These are phyloP conservation scores for Vaucheria bursata DNA, from an alignment of 352 stramenopile species.

Conservation along the genomic window DNA sequence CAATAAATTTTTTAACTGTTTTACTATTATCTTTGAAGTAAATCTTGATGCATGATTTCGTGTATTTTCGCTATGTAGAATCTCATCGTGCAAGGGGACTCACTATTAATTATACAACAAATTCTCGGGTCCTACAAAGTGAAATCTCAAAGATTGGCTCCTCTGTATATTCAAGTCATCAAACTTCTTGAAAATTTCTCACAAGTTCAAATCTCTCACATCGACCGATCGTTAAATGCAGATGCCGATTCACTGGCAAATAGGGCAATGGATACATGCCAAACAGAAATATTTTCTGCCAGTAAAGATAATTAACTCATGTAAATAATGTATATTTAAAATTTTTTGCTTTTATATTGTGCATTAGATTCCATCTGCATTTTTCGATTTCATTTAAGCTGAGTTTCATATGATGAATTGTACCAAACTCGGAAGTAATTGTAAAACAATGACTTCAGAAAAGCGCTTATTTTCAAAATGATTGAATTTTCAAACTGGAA, in stretches of 20 bases:
- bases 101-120: background rate
- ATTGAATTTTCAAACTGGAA: too few relatives aligned
- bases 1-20: background rate
- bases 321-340: too few relatives aligned
- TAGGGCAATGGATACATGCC: background rate
- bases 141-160: background rate
- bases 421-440: too few relatives aligned
- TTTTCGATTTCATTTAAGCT: too few relatives aligned
- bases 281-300: background rate
- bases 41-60: background rate
- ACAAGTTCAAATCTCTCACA: background rate
- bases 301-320: too few relatives aligned
- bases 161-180: background rate
- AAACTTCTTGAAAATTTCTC: background rate
- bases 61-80: background rate
- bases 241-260: background rate
- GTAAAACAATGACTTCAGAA: too few relatives aligned
- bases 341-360: too few relatives aligned
- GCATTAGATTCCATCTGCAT: too few relatives aligned
- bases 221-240: background rate
- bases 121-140: background rate
- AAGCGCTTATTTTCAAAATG: too few relatives aligned
- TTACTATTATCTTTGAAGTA: background rate
- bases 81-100: background rate
- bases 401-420: too few relatives aligned